Base-by-base conservation (phyloP, 306 rosid species). In the Castanea sativa region DNA sequence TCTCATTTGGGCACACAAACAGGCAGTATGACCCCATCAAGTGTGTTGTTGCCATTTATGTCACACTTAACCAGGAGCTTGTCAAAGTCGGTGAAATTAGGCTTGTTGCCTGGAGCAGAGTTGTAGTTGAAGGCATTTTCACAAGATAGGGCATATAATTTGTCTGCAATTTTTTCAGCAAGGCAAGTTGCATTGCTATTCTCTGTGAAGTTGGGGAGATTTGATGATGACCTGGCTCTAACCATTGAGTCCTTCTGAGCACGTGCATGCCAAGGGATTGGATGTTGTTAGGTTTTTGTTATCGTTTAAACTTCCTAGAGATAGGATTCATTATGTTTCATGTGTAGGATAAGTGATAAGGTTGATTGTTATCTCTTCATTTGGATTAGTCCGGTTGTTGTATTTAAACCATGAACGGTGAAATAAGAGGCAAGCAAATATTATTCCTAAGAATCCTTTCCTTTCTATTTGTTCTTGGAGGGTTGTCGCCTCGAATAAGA, bases 111-210 rank as follows among this genome's bases (percentile, higher is more conserved):
- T 0, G 45, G 41, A 2, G 53, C 4, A 16, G 18, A 27, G 18
- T 2, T 20, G 73, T 61, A 79, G 10, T 33, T 41, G 2, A 21
- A 52, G 73, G 73, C 78, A 3, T 33, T 41, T n/a, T 60, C 35
- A 53, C 83, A 79, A 5, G 73, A 15, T 5, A 29, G 8, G 73
- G 63, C 73, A 1, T 32, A 13, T 4, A 79, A 53, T 3, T 11
- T n/a, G 13, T 49, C 45, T 57, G 74, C 74, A 29, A 73, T 51
- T 10, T 73, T 69, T 23, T 73, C 73, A 5, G 68, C 83, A 2
- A 79, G 72, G 83, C 83, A 79, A 25, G 20, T 19, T 10, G 83
- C 83, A 1, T 61, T 73, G 5, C 5, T 4, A 73, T 61, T 56
- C 19, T 16, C 12, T 2, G 35, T 5, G 30, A 79, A 57, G 11